A percentile compares a stretch with the other conserved stretches of the same genome.
Evolutionary conservation across 1,284 basidiomycete genomes (phyloP).

Genomic region (Leccinum angustisporum): DNA sequence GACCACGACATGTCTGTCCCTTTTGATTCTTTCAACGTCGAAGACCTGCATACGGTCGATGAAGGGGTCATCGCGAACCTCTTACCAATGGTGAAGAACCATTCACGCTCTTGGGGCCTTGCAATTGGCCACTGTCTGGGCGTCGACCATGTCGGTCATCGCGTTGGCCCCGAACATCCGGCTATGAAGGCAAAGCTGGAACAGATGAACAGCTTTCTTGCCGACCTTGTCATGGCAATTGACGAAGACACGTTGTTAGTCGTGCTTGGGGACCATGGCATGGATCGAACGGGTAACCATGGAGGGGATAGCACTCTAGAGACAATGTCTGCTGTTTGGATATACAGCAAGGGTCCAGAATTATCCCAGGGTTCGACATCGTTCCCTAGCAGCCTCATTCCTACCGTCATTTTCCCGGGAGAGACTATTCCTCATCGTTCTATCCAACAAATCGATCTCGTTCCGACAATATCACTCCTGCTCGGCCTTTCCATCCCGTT

Average conservation of each 20-base stretch:
- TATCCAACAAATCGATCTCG: slow-evolving; percentile 92
- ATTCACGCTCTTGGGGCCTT: slow-evolving; percentile 68
- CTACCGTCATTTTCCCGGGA: slow-evolving; percentile 62
- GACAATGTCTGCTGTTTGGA: slow-evolving; percentile 86
- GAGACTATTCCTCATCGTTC: slow-evolving; percentile 56
- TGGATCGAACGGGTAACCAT: slow-evolving; percentile 95
- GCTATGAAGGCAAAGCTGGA: slow-evolving; percentile 83
- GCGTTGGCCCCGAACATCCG: slow-evolving; percentile 87
- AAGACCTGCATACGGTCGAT: slow-evolving; percentile 96
- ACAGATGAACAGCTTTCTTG: slow-evolving; percentile 86
- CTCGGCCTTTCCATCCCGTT: slow-evolving; percentile 93
- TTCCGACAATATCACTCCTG: slow-evolving; percentile 88
- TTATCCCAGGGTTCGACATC: slow-evolving; percentile 38
- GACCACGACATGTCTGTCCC: slow-evolving; percentile 72
- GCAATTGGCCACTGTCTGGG: slow-evolving; percentile 95
- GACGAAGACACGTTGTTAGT: slow-evolving; percentile 88
- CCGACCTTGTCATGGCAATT: slow-evolving; percentile 59
- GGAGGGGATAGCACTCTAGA: slow-evolving; percentile 91
- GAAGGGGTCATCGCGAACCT: slow-evolving; percentile 90
- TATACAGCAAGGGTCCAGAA: slow-evolving; percentile 75
- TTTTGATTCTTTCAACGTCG: slow-evolving; percentile 98
- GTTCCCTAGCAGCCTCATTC: slow-evolving; percentile 51
- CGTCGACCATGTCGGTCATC: slow-evolving; percentile 95
- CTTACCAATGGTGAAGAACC: slow-evolving; percentile 44
- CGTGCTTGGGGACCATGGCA: slow-evolving; percentile 95